A percentile compares a stretch with the other conserved stretches of the same genome.
Evolutionary conservation across 2,329 filamentous ascomycete species (phyloP).

Genomic region (Cercospora brassicicola): DNA sequence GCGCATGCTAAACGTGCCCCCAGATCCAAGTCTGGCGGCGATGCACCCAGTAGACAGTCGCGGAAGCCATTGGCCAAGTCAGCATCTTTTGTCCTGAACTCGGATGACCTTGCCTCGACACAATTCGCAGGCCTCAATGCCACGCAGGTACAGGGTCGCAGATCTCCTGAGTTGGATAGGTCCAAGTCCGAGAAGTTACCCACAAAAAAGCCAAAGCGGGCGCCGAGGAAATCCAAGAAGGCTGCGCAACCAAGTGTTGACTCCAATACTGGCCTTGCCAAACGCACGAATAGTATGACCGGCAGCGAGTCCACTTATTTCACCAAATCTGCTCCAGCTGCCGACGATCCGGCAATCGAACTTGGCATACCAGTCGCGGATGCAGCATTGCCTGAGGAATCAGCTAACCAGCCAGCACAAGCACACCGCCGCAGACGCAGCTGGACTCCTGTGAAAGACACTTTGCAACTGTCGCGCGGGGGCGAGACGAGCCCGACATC

Average conservation of each 20-base stretch:
- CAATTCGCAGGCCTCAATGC: slow-evolving; percentile 18
- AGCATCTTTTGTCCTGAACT: slow-evolving; percentile 33
- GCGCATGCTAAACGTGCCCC: not conserved
- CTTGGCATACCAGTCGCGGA: not conserved
- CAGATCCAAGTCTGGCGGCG: not conserved
- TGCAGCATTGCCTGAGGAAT: not conserved
- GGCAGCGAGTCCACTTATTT: slow-evolving; percentile 3
- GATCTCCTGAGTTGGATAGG: not conserved
- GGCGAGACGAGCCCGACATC: not conserved
- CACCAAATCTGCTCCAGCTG: not conserved
- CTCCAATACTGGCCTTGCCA: not conserved
- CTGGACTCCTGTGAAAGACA: slow-evolving; percentile 27
- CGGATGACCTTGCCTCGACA: slow-evolving; percentile 30
- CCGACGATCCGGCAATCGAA: slow-evolving; percentile 7
- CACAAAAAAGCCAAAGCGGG: not conserved
- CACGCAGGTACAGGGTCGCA: slow-evolving; percentile 5
- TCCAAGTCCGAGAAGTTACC: not conserved
- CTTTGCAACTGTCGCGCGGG: not conserved
- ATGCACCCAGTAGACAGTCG: slow-evolving; percentile 22
- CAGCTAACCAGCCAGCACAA: not conserved
- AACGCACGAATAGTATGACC: not conserved
- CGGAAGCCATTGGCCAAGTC: slow-evolving; percentile 31
- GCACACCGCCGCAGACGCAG: slow-evolving; percentile 23
- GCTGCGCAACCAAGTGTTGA: not conserved
- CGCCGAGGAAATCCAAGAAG: not conserved